These are phyloP conservation scores for Ophiorrhiza pumila DNA, from an alignment of 257 asterid genomes.

Conservation along the genomic window DNA sequence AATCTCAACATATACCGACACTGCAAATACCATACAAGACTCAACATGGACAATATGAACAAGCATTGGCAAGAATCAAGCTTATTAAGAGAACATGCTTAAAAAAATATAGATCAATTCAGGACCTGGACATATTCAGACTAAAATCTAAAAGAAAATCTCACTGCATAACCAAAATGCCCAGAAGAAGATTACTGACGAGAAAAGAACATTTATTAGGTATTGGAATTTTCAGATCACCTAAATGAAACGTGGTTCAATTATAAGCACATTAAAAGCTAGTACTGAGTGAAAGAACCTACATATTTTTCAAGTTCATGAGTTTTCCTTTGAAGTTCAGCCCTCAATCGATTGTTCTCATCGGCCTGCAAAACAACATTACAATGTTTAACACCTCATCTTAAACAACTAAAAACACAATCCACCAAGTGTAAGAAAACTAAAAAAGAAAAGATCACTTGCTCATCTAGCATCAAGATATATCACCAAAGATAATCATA, in stretches of 20 bases:
- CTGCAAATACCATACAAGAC: neutral
- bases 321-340: conserved; percentile 69
- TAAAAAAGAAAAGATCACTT: neutral
- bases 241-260: neutral
- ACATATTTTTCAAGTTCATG: conserved; percentile 76
- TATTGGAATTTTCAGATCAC: neutral
- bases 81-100: neutral
- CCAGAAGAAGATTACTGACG: neutral
- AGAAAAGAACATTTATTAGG: neutral
- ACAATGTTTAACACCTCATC: conserved; percentile 16
- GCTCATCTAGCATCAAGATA: neutral
- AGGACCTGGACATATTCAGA: neutral
- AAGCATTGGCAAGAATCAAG: neutral
- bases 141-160: neutral
- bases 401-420: conserved; percentile 2
- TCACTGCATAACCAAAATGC: neutral
- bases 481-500: neutral
- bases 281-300: conserved; percentile 28
- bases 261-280: neutral
- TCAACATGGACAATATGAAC: neutral
- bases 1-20: neutral
- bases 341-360: conserved; percentile 79
- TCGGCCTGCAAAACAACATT: conserved; percentile 58
- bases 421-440: neutral
- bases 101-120: neutral